Evolutionary conservation across 495 filamentous ascomycete genomes (phyloP).

Genomic region (Pseudotulostoma volvatum): DNA sequence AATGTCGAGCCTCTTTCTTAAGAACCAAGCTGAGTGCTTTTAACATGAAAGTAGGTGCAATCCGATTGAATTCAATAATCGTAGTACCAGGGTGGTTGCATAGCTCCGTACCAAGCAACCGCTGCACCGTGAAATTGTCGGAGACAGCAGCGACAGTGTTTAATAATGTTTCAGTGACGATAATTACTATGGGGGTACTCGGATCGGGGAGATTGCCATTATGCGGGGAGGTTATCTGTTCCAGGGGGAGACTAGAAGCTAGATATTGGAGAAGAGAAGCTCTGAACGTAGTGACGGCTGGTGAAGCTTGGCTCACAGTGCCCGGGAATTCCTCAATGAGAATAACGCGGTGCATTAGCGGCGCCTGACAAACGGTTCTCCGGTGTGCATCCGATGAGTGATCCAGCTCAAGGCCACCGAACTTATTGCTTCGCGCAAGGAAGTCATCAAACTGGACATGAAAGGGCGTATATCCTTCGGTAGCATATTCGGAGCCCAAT

Average conservation of each 20-base stretch:
- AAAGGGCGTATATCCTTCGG: constrained; percentile 45
- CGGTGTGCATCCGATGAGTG: not conserved
- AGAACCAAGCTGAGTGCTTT: constrained; percentile 70
- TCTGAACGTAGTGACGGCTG: constrained; percentile 55
- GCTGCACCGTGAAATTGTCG: constrained; percentile 80
- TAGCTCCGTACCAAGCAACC: constrained; percentile 72
- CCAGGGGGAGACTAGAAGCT: constrained; percentile 50
- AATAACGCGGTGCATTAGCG: constrained; percentile 37
- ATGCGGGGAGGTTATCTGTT: not conserved
- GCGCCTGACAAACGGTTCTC: not conserved
- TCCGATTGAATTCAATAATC: constrained; percentile 77
- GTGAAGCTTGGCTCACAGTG: constrained; percentile 51
- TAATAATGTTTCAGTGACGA: constrained; percentile 75
- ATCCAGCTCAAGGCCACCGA: constrained; percentile 52
- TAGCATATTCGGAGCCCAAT: constrained; percentile 34
- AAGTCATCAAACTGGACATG: constrained; percentile 82
- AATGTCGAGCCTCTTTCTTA: constrained; percentile 59
- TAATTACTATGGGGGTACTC: constrained; percentile 64
- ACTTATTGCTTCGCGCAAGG: constrained; percentile 58
- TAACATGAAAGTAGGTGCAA: constrained; percentile 71
- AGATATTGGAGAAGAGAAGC: constrained; percentile 58
- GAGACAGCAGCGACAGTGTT: constrained; percentile 57
- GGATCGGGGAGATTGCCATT: constrained; percentile 4
- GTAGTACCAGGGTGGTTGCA: constrained; percentile 57
- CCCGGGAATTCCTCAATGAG: constrained; percentile 92